Evolutionary conservation across 305 asterid species (phyloP), one percentile per base, ranked within the genome.

Genomic region (Fraxinus xanthoxyloides): DNA sequence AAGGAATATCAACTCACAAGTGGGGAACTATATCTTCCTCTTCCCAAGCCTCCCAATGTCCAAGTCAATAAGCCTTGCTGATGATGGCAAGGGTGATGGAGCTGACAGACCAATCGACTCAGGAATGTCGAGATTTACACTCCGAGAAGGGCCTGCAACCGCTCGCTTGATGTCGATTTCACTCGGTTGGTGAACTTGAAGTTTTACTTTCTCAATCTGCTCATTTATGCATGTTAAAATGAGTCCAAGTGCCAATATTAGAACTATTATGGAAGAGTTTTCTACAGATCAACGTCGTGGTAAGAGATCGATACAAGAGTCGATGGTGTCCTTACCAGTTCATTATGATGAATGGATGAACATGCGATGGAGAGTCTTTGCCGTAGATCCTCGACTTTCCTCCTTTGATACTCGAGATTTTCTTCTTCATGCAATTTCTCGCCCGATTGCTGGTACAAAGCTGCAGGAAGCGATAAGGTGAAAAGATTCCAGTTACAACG

Each of bases 51-150:
- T 92, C 80, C 96, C 95, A 76, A 95, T 89, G 88, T 93, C 97
- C 85, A 86, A 78, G 86, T 95, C 97, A 94, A 90, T 93, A 15
- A 95, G 93, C 88, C 98, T 89, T 1, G 93, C 87, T 67, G 96
- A 90, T 1, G 97, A 82, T 59, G 80, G 86, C 79, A 75, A 84
- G 32, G 89, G 88, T 78, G 87, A 83, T 1, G 93, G 88, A 51
- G 91, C 69, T n/a, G 77, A 85, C 72, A 95, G 84, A 19, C 99
- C 99, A 78, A 95, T 63, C 21, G 99, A 95, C 88, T 95, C 99
- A 1, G 99, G 99, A 80, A 95, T 95, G 89, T 95, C 99, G 23
- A 95, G 97, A 81, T 90, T 89, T 17, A 88, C 89, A n/a, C 76
- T 87, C 84, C 84, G 87, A 48, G 98, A 90, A 79, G 97, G 93